A percentile compares a stretch with the other conserved stretches of the same genome.
Conservation (phyloP, 768 basidiomycete genomes). For the Panaeolus cyanescens region DNA sequence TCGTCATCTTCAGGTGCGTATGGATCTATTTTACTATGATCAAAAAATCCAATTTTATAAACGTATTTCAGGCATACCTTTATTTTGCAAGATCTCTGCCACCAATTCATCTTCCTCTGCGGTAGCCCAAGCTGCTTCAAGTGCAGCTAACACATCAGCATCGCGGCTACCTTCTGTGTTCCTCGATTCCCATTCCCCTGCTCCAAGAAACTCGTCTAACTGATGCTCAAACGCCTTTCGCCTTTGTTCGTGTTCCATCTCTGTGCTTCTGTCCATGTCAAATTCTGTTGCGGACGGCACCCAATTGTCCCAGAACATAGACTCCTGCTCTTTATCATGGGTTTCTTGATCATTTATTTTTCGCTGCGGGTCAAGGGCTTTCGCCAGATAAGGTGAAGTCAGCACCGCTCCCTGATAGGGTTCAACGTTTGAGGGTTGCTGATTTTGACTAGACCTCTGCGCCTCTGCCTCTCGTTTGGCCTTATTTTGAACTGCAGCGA, state of each 20-base stretch:
- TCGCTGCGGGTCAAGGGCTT: neutral
- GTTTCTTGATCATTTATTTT: neutral
- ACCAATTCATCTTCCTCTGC: conserved; percentile 8
- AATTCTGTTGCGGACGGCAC: neutral
- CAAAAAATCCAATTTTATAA: too few species aligned
- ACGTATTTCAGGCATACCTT: too few species aligned
- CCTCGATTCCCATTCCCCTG: conserved; percentile 4
- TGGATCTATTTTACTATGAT: too few species aligned
- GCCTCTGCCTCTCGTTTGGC: conserved; percentile 1
- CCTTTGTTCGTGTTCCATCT: neutral
- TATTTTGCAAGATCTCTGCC: conserved; percentile 7
- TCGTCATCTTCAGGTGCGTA: neutral
- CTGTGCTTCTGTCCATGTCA: conserved; percentile 2
- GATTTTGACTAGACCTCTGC: too few species aligned
- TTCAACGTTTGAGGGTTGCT: too few species aligned
- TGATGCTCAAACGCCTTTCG: neutral
- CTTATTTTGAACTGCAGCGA: conserved; percentile 3
- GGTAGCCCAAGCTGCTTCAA: conserved; percentile 4
- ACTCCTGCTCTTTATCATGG: neutral
- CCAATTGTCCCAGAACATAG: conserved; percentile 6
- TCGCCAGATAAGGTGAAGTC: neutral
- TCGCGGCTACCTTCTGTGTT: neutral
- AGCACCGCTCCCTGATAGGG: neutral
- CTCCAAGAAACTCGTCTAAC: conserved; percentile 7
- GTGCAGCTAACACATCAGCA: conserved; percentile 1